Conservation (phyloP, 2,329 filamentous ascomycete genomes). For the Fusarium staphyleae region DNA sequence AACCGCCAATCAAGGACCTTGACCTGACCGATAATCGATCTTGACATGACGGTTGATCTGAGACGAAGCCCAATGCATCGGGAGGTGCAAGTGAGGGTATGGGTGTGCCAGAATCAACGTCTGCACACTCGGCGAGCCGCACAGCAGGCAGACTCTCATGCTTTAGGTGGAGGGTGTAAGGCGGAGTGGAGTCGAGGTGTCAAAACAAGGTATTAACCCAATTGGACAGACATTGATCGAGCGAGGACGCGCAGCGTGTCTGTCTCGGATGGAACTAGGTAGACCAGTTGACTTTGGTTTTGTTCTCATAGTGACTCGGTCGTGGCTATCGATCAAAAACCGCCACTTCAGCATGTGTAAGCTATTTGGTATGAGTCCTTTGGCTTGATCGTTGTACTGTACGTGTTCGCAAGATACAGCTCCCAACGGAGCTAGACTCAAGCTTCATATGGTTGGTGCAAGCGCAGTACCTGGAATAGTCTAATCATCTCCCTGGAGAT, state of each 20-base stretch:
- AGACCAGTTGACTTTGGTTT: constrained; percentile 22
- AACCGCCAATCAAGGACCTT: constrained; percentile 38
- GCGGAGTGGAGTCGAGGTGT: constrained; percentile 25
- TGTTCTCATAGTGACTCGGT: neutral
- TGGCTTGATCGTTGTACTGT: constrained; percentile 13
- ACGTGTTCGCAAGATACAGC: too few species aligned
- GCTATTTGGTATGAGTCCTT: neutral
- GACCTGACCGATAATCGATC: constrained; percentile 39
- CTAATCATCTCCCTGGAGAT: neutral
- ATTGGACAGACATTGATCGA: constrained; percentile 30
- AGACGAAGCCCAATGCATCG: neutral
- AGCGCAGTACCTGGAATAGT: neutral
- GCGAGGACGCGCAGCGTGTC: constrained; percentile 30
- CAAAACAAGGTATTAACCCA: constrained; percentile 6
- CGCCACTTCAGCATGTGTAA: neutral
- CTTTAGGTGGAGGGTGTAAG: constrained; percentile 25
- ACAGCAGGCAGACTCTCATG: constrained; percentile 1
- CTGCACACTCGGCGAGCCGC: neutral
- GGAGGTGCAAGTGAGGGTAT: constrained; percentile 13
- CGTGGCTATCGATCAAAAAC: neutral
- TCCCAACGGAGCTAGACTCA: neutral
- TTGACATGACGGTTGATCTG: neutral
- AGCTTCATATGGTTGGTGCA: neutral
- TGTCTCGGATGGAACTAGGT: constrained; percentile 16
- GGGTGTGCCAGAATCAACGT: constrained; percentile 12